Conservation (phyloP, 2,329 filamentous ascomycete genomes). For the Exserohilum turcica region DNA sequence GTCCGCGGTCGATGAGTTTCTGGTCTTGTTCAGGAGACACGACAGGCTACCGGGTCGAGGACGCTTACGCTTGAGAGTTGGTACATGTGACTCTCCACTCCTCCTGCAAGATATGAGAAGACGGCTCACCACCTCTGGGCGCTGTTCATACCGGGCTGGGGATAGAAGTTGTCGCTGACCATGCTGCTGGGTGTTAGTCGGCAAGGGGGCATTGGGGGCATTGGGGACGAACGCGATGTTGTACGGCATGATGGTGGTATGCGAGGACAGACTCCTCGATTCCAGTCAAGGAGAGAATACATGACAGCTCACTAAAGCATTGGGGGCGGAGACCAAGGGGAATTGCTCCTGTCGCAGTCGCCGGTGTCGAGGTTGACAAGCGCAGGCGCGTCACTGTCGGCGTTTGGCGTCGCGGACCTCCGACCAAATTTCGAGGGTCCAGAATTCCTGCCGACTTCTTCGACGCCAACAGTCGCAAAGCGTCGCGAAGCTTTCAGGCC, state of each 20-base stretch:
- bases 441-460: constrained; percentile 24
- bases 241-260: constrained; percentile 62
- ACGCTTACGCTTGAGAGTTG: constrained; percentile 76
- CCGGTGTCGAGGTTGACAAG: neutral
- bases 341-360: constrained; percentile 4
- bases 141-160: constrained; percentile 70
- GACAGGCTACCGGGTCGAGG: neutral
- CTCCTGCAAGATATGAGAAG: constrained; percentile 58
- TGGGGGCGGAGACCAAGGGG: neutral
- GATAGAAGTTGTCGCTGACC: constrained; percentile 99
- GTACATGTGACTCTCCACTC: constrained; percentile 98
- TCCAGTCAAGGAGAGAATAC: constrained; percentile 15
- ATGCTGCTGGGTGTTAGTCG: constrained; percentile 60
- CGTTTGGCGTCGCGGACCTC: constrained; percentile 26
- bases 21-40: constrained; percentile 40
- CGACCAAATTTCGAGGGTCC: constrained; percentile 33
- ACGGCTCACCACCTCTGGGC: neutral
- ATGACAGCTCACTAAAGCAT: constrained; percentile 29
- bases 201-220: neutral
- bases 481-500: neutral
- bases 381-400: constrained; percentile 31
- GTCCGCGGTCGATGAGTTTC: constrained; percentile 95
- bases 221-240: constrained; percentile 65
- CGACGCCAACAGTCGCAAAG: neutral
- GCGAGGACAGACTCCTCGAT: constrained; percentile 30